Percentiles rank a stretch among this genome's conserved stretches.
These are phyloP conservation scores for Mortierella sp. DNA, from an alignment of 371 early-diverging fungal species.

Conservation along the genomic window DNA sequence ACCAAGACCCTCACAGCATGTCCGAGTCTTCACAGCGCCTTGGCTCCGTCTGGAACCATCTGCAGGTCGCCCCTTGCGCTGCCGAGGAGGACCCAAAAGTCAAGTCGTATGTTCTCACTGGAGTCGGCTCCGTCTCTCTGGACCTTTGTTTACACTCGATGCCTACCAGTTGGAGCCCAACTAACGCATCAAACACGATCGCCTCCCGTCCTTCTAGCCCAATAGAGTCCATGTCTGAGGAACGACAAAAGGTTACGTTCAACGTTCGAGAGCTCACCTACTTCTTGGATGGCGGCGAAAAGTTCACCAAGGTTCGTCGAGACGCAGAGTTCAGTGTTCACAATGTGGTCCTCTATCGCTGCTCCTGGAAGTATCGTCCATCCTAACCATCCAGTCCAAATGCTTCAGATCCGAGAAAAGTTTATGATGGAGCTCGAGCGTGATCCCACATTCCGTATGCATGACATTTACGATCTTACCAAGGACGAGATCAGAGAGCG, in stretches of 20 bases:
- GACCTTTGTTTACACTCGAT: not conserved
- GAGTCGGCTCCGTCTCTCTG: too few species aligned
- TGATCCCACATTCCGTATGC: constrained; percentile 86
- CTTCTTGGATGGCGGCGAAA: constrained; percentile 83
- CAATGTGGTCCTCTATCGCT: not conserved
- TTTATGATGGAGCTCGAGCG: constrained; percentile 91
- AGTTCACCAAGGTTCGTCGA: constrained; percentile 57
- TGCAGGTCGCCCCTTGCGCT: constrained; percentile 40
- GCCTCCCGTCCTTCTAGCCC: constrained; percentile 29
- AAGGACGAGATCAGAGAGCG: constrained; percentile 84
- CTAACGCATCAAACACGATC: not conserved
- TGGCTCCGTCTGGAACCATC: constrained; percentile 30
- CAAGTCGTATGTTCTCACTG: constrained; percentile 30
- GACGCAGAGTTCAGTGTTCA: too few species aligned
- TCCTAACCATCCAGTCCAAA: not conserved
- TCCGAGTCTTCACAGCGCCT: constrained; percentile 39
- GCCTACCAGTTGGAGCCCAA: not conserved
- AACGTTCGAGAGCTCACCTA: constrained; percentile 82
- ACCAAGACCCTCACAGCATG: constrained; percentile 12
- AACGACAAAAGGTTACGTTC: constrained; percentile 82
- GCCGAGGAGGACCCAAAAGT: constrained; percentile 36
- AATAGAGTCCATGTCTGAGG: constrained; percentile 60
- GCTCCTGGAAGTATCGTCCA: not conserved
- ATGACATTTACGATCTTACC: constrained; percentile 82
- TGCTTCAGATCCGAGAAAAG: constrained; percentile 69